Evolutionary conservation across 495 filamentous ascomycete species (phyloP), one percentile per base, ranked within the genome.

Genomic region (Annulohypoxylon maeteangense): DNA sequence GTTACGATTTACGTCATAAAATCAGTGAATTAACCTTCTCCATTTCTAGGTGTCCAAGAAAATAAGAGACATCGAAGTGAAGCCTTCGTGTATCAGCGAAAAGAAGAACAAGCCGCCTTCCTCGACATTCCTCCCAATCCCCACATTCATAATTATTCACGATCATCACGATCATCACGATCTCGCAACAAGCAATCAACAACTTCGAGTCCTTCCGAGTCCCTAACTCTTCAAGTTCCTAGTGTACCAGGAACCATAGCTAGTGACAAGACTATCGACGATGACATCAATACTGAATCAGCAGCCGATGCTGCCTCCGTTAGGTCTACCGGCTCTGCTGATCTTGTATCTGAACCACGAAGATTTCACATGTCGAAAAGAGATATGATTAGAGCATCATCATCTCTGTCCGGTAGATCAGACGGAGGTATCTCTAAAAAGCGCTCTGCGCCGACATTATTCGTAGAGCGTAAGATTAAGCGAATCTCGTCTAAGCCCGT

Each of bases 311-410:
- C 18, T 36, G 40, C 61, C 54, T 7, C 60, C 7, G 22, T 57
- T 29, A 40, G 56, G 6, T 25, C 56, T n/a, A 10, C 59, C 12
- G 32, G 42, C 48, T 12, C 61, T 7, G 42, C 32, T 42, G 44
- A 38, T 65, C 27, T 58, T 38, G 38, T 45, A 40, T 65, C 65
- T 12, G 76, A 78, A 45, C 78, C 67, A 38, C 78, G 81, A 65
- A 76, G 81, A 48, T 87, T 87, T 58, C 85, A 86, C 77, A 75
- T 87, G 62, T 85, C 82, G 36, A 78, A 71, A 71, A 78, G 65
- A 47, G 74, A 78, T 16, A 76, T 76, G 63, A 50, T 76, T 55
- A 65, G 65, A 38, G 74, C 76, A 25, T 67, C 72, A 20, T 73
- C 74, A 53, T 70, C 55, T 65, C 65, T 55, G 59, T 58, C 51